Evolutionary conservation across 1,284 basidiomycete genomes (phyloP), one percentile per base, ranked within the genome.

Genomic region (Apiotrichum siamense): DNA sequence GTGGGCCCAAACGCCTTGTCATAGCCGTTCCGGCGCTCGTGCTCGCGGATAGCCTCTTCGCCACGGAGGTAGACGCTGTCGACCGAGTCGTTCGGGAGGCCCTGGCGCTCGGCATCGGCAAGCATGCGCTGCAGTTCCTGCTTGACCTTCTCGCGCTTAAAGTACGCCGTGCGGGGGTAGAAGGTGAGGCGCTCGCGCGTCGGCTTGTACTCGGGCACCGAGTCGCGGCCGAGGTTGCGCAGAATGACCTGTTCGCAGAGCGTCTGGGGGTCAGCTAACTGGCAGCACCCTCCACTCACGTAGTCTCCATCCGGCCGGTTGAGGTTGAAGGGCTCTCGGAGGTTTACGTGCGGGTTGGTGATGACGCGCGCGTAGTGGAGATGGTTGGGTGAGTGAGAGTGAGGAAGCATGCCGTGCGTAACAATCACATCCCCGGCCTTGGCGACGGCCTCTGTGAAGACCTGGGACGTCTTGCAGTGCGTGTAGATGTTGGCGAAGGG

Each of bases 191-290:
- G 44, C 11, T 55, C 50, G 2, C 63, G 52, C 4, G 59, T 64
- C 4, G 63, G 61, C 20, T 50, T 55, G 55, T 57, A 64, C 48
- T 65, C 63, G 1, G 65, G 63, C 13, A 67, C 48, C 1, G 51
- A 52, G 10, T 42, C 37, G n/a, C 64, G 52, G 1, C 58, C 59
- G 15, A 67, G 57, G 3, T 51, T 57, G 11, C 60, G 57, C 7
- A 67, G 60, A 33, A 67, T 67, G 25, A 66, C 64, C 43, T 65
- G 62, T 49, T 67, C 65, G 47, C 57, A 57, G 12, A 65, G 59
- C 5, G 62, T 63, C 61, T 66, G 27, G 1, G 15, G 33, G 21
- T 55, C 29, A 52, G 50, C 44, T 3, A 3, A 26, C 13, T 20
- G 13, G 11, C 17, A 15, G 7, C n/a, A 11, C 1, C 18, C 13